Conservation (phyloP, 371 early-diverging fungal genomes). For the Catenaria anguillulae region DNA sequence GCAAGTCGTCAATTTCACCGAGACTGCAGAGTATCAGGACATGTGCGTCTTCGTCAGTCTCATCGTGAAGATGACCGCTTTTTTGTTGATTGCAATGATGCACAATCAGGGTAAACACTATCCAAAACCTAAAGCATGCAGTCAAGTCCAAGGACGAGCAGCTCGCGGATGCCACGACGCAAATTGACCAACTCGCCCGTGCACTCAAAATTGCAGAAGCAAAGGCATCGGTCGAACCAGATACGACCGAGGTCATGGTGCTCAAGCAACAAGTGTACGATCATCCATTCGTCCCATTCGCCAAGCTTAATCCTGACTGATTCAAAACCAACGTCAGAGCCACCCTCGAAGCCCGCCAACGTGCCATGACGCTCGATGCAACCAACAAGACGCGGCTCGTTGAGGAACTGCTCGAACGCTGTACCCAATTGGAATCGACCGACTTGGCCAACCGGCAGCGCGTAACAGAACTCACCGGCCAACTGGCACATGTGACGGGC, state of each 20-base stretch:
- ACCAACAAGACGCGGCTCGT: not conserved
- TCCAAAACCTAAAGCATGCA: not conserved
- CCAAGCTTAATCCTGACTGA: no score
- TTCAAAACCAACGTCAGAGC: not conserved
- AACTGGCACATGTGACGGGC: not conserved
- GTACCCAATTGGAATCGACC: not conserved
- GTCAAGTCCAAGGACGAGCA: not conserved
- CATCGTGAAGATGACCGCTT: not conserved
- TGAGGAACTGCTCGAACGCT: not conserved
- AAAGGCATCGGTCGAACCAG: not conserved
- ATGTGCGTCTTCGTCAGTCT: not conserved
- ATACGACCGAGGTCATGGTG: not conserved
- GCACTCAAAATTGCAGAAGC: not conserved
- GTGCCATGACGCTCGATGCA: not conserved
- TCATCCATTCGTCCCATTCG: not conserved
- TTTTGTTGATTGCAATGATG: not conserved
- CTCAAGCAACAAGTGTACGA: not conserved
- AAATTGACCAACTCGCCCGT: not conserved
- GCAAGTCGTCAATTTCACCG: not conserved
- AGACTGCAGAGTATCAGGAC: not conserved
- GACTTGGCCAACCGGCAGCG: not conserved
- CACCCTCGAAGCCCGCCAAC: not conserved
- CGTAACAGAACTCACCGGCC: not conserved
- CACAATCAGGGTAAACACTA: not conserved
- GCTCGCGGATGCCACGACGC: not conserved